These are phyloP conservation scores for Ogataea pini DNA, from an alignment of 805 yeast genomes.

Conservation along the genomic window DNA sequence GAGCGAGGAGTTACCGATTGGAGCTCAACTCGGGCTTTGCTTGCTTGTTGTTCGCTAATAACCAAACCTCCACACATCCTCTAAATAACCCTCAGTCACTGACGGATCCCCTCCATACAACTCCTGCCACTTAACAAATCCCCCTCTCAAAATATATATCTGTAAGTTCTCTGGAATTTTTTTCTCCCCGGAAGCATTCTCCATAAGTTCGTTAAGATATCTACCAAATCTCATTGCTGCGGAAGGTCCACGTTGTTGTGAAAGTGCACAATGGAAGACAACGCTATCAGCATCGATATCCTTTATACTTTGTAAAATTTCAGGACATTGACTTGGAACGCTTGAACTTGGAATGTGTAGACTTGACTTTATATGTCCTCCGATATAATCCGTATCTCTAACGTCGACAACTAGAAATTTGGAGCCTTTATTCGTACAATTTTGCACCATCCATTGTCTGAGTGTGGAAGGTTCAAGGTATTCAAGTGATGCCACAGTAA, in stretches of 20 bases:
- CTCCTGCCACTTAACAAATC: conserved; percentile 83
- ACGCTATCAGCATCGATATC: conserved; percentile 46
- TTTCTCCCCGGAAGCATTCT: conserved; percentile 25
- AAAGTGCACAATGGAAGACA: conserved; percentile 87
- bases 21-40: no score
- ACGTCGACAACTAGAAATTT: conserved; percentile 72
- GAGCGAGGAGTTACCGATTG: no score
- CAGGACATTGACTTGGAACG: conserved; percentile 42
- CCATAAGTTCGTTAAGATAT: conserved; percentile 39
- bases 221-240: conserved; percentile 67
- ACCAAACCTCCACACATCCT: conserved; percentile 39
- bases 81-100: conserved; percentile 64
- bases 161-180: conserved; percentile 13
- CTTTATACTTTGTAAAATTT: conserved; percentile 38
- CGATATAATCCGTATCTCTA: conserved; percentile 77
- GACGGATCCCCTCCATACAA: conserved; percentile 63
- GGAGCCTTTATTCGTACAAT: conserved; percentile 41
- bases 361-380: conserved; percentile 66
- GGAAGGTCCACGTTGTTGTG: conserved; percentile 91
- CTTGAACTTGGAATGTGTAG: conserved; percentile 55
- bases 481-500: conserved; percentile 44
- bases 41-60: conserved; percentile 6
- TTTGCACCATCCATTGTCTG: conserved; percentile 45
- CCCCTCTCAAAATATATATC: conserved; percentile 78
- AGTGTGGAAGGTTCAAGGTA: conserved; percentile 48